phyloP scores from a whole-genome alignment of 192 early-diverging fungal species.

The Coemansia guatemalensis region DNA sequence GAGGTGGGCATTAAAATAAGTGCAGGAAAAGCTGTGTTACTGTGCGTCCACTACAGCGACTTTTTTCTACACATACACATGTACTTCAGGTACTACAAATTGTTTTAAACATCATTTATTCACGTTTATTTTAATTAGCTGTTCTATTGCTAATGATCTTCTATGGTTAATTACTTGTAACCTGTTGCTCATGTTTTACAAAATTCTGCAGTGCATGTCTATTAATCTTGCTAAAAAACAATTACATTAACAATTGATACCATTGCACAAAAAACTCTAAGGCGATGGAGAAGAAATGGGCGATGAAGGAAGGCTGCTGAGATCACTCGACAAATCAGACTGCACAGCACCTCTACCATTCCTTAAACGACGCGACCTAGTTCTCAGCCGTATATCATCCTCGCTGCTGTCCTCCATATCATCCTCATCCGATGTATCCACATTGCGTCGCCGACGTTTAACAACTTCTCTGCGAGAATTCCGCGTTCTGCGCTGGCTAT shows the following conservation, averaged over 20 bases:
- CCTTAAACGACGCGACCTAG: not conserved
- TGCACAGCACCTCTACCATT: not conserved
- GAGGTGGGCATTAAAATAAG: too few relatives aligned
- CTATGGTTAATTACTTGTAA: too few relatives aligned
- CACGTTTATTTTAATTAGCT: too few relatives aligned
- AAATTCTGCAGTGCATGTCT: too few relatives aligned
- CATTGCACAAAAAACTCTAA: slow-evolving; percentile 1
- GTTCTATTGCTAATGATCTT: too few relatives aligned
- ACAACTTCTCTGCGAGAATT: not conserved
- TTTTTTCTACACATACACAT: too few relatives aligned
- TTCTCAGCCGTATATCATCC: not conserved
- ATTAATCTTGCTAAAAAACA: not conserved
- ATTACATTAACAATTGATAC: not conserved
- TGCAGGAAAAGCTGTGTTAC: too few relatives aligned
- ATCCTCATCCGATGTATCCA: slow-evolving; percentile 33
- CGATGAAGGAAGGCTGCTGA: slow-evolving; percentile 7
- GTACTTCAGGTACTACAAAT: too few relatives aligned
- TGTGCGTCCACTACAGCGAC: too few relatives aligned
- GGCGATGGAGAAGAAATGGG: slow-evolving; percentile 3
- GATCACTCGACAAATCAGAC: not conserved
- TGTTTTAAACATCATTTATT: too few relatives aligned
- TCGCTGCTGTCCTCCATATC: not conserved
- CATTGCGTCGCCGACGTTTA: slow-evolving; percentile 27
- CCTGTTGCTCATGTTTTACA: too few relatives aligned
- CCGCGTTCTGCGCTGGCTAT: not conserved